Conservation (phyloP, 768 basidiomycete genomes). For the Rhodotorula diobovata region DNA sequence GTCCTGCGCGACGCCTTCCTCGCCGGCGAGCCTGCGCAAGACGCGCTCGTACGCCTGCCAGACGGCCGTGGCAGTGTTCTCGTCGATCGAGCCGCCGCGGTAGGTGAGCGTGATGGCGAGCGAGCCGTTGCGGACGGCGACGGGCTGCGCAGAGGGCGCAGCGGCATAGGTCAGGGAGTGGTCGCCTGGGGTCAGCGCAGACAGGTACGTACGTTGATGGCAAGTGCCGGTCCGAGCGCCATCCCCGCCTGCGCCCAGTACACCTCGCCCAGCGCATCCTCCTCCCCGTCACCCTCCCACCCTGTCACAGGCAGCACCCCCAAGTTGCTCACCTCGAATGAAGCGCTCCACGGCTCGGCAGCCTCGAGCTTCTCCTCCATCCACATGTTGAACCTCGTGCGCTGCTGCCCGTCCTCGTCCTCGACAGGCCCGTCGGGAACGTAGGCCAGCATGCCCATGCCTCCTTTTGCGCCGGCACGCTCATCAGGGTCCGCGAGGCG, state of each 20-base stretch:
- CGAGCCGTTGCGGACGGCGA: constrained; percentile 2
- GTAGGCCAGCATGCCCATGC: constrained; percentile 7
- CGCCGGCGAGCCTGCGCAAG: not conserved
- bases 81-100: not conserved
- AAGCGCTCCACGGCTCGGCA: not conserved
- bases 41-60: not conserved
- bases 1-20: not conserved
- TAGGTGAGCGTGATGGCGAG: constrained; percentile 9
- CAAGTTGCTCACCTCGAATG: constrained; percentile 21
- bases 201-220: constrained; percentile 10
- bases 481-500: not conserved
- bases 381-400: not conserved
- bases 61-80: not conserved
- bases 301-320: constrained; percentile 10
- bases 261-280: constrained; percentile 8
- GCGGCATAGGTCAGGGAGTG: not conserved
- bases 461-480: not conserved
- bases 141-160: not conserved
- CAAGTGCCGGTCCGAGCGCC: not conserved
- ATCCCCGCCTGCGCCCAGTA: constrained; percentile 16
- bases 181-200: not conserved
- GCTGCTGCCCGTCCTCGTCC: not conserved
- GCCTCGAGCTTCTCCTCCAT: not conserved
- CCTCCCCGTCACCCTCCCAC: constrained; percentile 1
- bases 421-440: not conserved